phyloP scores from a whole-genome alignment of 495 filamentous ascomycete species.

The Xylaria nigripes region DNA sequence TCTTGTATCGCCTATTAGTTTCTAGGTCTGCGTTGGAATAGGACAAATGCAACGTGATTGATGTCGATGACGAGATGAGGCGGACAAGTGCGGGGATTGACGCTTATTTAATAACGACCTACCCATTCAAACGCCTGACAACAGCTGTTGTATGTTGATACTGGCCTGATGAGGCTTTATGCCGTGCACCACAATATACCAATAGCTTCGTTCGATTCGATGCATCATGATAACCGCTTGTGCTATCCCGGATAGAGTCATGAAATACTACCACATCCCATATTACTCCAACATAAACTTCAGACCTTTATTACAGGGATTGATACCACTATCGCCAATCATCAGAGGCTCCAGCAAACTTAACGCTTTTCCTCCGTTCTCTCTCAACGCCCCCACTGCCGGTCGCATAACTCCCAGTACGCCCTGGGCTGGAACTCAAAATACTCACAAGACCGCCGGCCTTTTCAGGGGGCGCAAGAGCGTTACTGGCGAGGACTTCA shows the following conservation, averaged over 20 bases:
- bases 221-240: too few species aligned
- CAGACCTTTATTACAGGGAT: neutral
- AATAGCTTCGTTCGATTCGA: neutral
- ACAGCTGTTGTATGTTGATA: neutral
- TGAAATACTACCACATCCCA: too few species aligned
- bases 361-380: slow-evolving; percentile 49
- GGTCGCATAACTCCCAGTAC: slow-evolving; percentile 4
- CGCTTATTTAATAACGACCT: neutral
- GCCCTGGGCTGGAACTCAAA: slow-evolving; percentile 39
- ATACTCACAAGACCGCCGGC: slow-evolving; percentile 24
- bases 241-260: too few species aligned
- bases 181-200: neutral
- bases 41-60: neutral
- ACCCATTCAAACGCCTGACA: neutral
- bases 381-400: slow-evolving; percentile 20
- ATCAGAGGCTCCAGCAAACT: slow-evolving; percentile 35
- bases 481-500: slow-evolving; percentile 29
- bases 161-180: neutral
- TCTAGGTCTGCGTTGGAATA: neutral
- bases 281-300: too few species aligned
- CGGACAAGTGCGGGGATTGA: neutral
- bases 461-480: slow-evolving; percentile 5
- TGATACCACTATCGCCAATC: slow-evolving; percentile 10
- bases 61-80: neutral
- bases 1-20: too few species aligned